Evolutionary conservation across 768 basidiomycete genomes (phyloP).

Genomic region (Tylopilus intermedius): DNA sequence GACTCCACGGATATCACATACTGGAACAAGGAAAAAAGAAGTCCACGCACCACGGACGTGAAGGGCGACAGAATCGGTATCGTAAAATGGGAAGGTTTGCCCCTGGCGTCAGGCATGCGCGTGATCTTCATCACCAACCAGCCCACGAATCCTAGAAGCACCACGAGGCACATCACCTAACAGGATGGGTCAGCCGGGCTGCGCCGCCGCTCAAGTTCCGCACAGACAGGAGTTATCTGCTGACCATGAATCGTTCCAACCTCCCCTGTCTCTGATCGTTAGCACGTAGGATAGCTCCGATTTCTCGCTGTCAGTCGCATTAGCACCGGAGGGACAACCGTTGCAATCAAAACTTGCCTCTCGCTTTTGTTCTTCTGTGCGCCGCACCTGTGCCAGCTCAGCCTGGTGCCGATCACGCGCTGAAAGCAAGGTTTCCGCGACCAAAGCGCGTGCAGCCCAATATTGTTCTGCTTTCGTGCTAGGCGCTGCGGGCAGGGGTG

Average conservation of each 20-base stretch:
- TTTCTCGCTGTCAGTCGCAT: conserved; percentile 37
- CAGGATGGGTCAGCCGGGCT: conserved; percentile 11
- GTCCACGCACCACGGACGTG: conserved; percentile 58
- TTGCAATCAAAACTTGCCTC: conserved; percentile 33
- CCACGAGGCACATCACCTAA: conserved; percentile 19
- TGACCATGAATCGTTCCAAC: conserved; percentile 51
- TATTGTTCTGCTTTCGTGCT: conserved; percentile 45
- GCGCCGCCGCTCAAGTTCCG: conserved; percentile 2
- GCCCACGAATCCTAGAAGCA: conserved; percentile 19
- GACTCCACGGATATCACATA: background rate
- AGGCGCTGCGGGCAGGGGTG: conserved; percentile 23
- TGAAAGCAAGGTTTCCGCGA: conserved; percentile 57
- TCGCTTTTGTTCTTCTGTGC: conserved; percentile 42
- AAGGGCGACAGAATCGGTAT: conserved; percentile 77
- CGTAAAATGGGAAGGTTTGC: conserved; percentile 58
- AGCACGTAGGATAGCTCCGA: conserved; percentile 34
- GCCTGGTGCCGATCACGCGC: conserved; percentile 44
- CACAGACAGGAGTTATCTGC: conserved; percentile 14
- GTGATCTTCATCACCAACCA: conserved; percentile 20
- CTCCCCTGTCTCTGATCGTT: conserved; percentile 45
- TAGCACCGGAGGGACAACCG: background rate
- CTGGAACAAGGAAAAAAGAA: conserved; percentile 3
- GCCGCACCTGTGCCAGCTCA: conserved; percentile 43
- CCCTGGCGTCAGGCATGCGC: conserved; percentile 7
- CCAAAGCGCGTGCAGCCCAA: conserved; percentile 63